A percentile compares a stretch with the other conserved stretches of the same genome.
These are phyloP conservation scores for Litchi chinensis DNA, from an alignment of 345 rosid species.

Conservation along the genomic window DNA sequence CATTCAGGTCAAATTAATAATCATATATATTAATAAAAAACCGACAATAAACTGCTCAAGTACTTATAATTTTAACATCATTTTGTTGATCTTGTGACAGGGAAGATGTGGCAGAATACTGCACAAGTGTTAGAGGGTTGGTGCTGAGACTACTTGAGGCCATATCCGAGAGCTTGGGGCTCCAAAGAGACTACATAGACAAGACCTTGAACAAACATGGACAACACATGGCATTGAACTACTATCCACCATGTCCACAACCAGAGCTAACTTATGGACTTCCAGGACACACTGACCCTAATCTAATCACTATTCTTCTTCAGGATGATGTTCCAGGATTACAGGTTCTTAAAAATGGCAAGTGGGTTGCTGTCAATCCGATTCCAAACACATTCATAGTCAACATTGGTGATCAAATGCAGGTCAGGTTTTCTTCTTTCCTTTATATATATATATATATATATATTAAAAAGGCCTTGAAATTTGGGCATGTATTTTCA, in stretches of 20 bases:
- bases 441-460: too few species aligned
- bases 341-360: conserved; percentile 61
- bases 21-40: too few species aligned
- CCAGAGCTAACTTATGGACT: conserved; percentile 77
- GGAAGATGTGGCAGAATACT: conserved; percentile 60
- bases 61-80: too few species aligned
- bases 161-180: conserved; percentile 78
- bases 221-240: conserved; percentile 90
- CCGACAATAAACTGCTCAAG: too few species aligned
- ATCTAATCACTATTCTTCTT: conserved; percentile 65
- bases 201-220: conserved; percentile 51
- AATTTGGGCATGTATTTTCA: not conserved
- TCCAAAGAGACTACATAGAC: conserved; percentile 47
- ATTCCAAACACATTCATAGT: conserved; percentile 62
- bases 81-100: conserved; percentile 21
- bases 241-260: conserved; percentile 80
- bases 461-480: too few species aligned
- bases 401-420: conserved; percentile 82
- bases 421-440: conserved; percentile 31
- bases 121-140: conserved; percentile 48
- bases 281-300: conserved; percentile 79
- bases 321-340: conserved; percentile 77
- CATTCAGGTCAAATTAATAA: conserved; percentile 48
- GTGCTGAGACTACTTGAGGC: conserved; percentile 58
- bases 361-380: conserved; percentile 70